These are phyloP conservation scores for Tolypocladium nubicola DNA, from an alignment of 2,329 filamentous ascomycete species.

Conservation along the genomic window DNA sequence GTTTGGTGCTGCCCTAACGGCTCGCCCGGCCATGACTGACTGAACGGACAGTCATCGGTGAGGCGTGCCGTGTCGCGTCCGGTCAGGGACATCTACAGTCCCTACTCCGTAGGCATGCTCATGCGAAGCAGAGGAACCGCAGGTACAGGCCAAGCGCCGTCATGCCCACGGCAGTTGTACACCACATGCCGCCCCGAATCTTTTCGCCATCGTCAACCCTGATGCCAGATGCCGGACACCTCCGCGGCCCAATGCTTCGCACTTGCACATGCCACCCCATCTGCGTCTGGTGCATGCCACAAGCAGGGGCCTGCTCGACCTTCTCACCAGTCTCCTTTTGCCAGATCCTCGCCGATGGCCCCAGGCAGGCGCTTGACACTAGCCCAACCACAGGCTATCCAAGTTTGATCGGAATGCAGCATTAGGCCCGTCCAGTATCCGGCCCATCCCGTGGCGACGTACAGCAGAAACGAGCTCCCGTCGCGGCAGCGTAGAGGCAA, in stretches of 20 bases:
- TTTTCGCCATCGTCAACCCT: not conserved
- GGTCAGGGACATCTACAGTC: not conserved
- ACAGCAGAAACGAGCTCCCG: not conserved
- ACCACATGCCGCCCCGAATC: not conserved
- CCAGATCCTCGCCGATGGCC: not conserved
- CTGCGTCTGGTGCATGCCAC: not conserved
- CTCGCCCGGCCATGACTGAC: not conserved
- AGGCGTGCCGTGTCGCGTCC: not conserved
- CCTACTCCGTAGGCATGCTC: not conserved
- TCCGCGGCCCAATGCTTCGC: not conserved
- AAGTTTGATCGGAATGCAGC: not conserved
- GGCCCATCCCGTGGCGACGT: not conserved
- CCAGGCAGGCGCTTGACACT: not conserved
- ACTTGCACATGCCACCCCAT: not conserved
- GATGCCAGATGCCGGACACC: not conserved
- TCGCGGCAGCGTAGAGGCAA: not conserved
- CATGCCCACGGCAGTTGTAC: not conserved
- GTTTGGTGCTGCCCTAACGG: not conserved
- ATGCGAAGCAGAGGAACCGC: not conserved
- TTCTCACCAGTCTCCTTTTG: not conserved
- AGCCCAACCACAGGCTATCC: not conserved
- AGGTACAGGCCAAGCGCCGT: not conserved
- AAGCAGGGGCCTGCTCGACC: not conserved
- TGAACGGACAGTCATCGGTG: not conserved
- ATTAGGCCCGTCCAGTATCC: not conserved